phyloP scores from a whole-genome alignment of 176 grass and related monocot species.

The Eleusine coracana region DNA sequence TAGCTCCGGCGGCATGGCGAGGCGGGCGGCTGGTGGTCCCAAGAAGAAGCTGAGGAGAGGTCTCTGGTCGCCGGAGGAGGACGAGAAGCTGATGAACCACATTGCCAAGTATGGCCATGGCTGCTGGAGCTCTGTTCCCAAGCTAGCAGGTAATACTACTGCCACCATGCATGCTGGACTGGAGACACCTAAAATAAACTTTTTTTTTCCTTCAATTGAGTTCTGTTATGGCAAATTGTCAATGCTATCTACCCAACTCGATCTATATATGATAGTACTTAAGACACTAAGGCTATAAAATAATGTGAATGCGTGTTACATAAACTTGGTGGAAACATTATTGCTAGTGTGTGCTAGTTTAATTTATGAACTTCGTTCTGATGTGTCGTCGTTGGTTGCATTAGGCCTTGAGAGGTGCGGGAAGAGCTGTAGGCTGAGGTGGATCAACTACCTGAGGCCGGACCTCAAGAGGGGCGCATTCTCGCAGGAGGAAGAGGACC shows the following conservation, averaged over 20 bases:
- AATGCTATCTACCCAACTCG: background rate
- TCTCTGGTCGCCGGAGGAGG: conserved; percentile 80
- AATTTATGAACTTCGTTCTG: background rate
- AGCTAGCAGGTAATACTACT: conserved; percentile 49
- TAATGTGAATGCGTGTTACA: background rate
- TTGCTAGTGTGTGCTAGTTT: background rate
- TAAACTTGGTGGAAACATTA: background rate
- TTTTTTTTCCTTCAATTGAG: background rate
- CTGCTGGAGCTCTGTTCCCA: conserved; percentile 78
- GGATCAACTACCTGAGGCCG: conserved; percentile 79
- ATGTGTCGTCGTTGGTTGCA: background rate
- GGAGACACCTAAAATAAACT: no score
- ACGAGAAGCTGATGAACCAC: conserved; percentile 74
- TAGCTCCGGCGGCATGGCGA: conserved; percentile 48
- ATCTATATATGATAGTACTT: background rate
- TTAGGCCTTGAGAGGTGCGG: conserved; percentile 76
- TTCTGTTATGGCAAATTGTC: background rate
- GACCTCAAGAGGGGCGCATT: conserved; percentile 84
- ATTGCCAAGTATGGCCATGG: conserved; percentile 73
- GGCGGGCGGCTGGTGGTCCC: conserved; percentile 32
- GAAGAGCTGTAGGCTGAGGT: conserved; percentile 78
- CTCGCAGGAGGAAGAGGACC: conserved; percentile 77
- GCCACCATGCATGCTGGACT: background rate
- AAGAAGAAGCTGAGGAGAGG: conserved; percentile 79
- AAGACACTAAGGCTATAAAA: background rate